These are phyloP conservation scores for Coelastrella sp. DNA, from an alignment of 139 green algal genomes.

Conservation along the genomic window DNA sequence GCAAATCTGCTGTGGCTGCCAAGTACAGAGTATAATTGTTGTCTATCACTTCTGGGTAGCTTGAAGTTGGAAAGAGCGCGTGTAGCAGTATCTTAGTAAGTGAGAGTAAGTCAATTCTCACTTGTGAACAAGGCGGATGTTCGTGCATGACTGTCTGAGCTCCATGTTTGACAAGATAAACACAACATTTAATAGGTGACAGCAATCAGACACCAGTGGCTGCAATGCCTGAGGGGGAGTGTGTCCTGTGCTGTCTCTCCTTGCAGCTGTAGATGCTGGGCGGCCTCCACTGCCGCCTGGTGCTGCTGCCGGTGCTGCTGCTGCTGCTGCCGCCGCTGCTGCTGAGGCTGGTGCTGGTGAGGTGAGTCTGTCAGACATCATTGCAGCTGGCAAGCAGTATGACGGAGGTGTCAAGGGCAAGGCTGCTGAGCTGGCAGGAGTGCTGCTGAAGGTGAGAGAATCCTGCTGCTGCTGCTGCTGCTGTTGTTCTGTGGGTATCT, in stretches of 20 bases:
- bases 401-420: constrained; percentile 19
- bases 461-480: neutral
- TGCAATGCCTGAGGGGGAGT: too few relatives aligned
- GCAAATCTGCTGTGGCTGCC: too few relatives aligned
- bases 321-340: neutral
- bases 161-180: too few relatives aligned
- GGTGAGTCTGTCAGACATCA: neutral
- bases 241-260: neutral
- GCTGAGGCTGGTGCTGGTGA: neutral
- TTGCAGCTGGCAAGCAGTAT: constrained; percentile 35
- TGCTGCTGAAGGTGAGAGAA: constrained; percentile 31
- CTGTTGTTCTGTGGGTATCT: neutral
- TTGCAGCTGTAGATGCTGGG: neutral
- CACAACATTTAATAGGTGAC: too few relatives aligned
- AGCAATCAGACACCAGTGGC: too few relatives aligned
- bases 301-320: neutral
- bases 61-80: too few relatives aligned
- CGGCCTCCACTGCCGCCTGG: neutral
- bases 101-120: too few relatives aligned
- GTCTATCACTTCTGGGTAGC: too few relatives aligned
- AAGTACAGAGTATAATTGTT: too few relatives aligned
- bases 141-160: too few relatives aligned
- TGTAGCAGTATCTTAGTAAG: too few relatives aligned
- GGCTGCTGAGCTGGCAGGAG: constrained; percentile 26
- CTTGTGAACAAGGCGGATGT: too few relatives aligned